Evolutionary conservation across 495 filamentous ascomycete species (phyloP).

Genomic region (Recurvomyces mirabilis): DNA sequence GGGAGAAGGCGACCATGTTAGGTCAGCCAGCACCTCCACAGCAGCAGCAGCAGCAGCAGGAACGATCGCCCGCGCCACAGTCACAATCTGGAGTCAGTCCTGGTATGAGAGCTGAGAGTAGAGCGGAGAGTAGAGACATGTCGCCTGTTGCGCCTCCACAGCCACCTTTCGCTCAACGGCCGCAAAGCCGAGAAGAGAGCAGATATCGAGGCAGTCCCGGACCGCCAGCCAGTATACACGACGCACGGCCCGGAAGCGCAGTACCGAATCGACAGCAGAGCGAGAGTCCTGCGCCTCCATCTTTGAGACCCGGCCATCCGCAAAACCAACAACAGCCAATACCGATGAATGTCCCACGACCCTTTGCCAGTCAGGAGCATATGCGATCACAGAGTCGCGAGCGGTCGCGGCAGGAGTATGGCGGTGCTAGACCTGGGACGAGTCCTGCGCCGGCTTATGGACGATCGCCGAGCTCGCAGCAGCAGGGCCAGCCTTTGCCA

Average conservation of each 20-base stretch:
- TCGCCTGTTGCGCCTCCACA: slow-evolving; percentile 8
- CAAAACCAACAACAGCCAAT: not conserved
- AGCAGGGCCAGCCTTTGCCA: no score
- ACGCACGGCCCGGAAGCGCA: not conserved
- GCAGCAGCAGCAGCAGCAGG: slow-evolving; percentile 18
- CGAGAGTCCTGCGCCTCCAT: not conserved
- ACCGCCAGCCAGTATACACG: slow-evolving; percentile 16
- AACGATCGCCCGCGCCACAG: not conserved
- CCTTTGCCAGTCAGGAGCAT: slow-evolving; percentile 18
- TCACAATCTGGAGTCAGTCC: no score
- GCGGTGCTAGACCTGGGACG: slow-evolving; percentile 8
- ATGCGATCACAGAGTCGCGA: slow-evolving; percentile 14
- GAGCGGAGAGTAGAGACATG: slow-evolving; percentile 3
- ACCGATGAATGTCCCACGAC: slow-evolving; percentile 8
- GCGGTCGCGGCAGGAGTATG: not conserved
- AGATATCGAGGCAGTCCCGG: not conserved
- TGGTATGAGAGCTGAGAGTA: slow-evolving; percentile 2
- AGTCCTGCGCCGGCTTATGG: no score
- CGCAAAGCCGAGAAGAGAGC: slow-evolving; percentile 3
- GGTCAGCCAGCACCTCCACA: slow-evolving; percentile 33
- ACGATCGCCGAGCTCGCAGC: no score
- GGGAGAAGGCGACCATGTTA: slow-evolving; percentile 60
- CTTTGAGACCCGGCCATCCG: not conserved
- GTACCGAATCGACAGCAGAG: slow-evolving; percentile 1
- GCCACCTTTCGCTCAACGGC: slow-evolving; percentile 17